phyloP scores from a whole-genome alignment of 345 rosid genomes.

The Aquilaria malaccensis region DNA sequence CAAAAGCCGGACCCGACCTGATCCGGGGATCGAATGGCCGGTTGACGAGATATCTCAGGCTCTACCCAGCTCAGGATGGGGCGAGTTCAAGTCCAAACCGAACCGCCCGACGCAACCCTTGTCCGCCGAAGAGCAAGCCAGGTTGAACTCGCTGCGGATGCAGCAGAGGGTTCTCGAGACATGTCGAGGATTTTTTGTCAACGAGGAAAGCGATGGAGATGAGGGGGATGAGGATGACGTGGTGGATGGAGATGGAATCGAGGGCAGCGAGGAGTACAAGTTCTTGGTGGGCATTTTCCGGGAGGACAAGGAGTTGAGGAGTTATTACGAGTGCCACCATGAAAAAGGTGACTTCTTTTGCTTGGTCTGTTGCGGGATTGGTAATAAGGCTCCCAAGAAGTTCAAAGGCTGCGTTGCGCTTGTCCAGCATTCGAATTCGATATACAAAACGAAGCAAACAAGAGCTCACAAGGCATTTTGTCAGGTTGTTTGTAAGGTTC shows the following conservation, averaged over 20 bases:
- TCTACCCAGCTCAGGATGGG: constrained; percentile 31
- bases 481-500: constrained; percentile 42
- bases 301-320: constrained; percentile 45
- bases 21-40: constrained; percentile 31
- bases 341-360: constrained; percentile 58
- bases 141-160: constrained; percentile 21
- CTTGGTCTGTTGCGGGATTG: constrained; percentile 54
- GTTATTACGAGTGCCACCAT: constrained; percentile 39
- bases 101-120: constrained; percentile 6
- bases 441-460: constrained; percentile 34
- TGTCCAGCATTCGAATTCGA: constrained; percentile 48
- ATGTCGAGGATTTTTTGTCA: constrained; percentile 34
- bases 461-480: constrained; percentile 44
- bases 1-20: constrained; percentile 12
- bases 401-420: constrained; percentile 55
- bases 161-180: constrained; percentile 32
- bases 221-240: constrained; percentile 18
- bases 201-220: constrained; percentile 17
- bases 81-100: constrained; percentile 16
- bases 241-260: constrained; percentile 23
- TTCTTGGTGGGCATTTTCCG: constrained; percentile 40
- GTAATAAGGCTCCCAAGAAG: constrained; percentile 32
- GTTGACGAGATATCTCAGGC: constrained; percentile 14
- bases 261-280: constrained; percentile 30
- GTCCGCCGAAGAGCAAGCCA: constrained; percentile 28